Percentiles rank a stretch among this genome's conserved stretches.
Evolutionary conservation across 1,284 basidiomycete genomes (phyloP).

Genomic region (Ganoderma sinense): DNA sequence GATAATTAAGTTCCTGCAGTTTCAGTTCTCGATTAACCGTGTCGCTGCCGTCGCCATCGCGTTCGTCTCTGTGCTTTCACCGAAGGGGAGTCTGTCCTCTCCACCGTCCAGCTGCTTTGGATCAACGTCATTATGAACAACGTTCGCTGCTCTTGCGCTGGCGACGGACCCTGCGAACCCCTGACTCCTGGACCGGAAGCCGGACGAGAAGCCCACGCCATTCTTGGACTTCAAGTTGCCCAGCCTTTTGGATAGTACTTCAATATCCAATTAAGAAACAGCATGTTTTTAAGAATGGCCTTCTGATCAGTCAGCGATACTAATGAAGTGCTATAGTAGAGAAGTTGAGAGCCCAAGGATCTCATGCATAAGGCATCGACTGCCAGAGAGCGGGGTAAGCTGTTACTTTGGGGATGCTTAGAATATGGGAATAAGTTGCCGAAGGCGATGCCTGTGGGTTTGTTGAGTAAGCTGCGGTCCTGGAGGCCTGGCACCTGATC

Average conservation of each 20-base stretch:
- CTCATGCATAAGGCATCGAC: not conserved
- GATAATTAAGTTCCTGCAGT: no score
- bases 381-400: not conserved
- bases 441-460: not conserved
- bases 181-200: slow-evolving; percentile 86
- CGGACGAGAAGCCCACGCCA: slow-evolving; percentile 88
- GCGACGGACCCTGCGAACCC: slow-evolving; percentile 95
- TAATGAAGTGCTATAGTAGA: no score
- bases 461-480: not conserved
- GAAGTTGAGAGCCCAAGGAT: no score
- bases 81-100: slow-evolving; percentile 85
- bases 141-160: slow-evolving; percentile 95
- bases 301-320: no score
- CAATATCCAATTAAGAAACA: no score
- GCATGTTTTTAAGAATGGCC: no score
- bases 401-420: not conserved
- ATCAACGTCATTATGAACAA: slow-evolving; percentile 99
- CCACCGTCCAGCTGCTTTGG: slow-evolving; percentile 97
- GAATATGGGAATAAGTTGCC: no score
- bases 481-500: not conserved
- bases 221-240: slow-evolving; percentile 48
- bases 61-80: no score
- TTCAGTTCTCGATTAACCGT: no score
- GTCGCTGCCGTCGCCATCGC: no score
- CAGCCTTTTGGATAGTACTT: no score